Base-by-base conservation (phyloP, 345 rosid species). In the Syzygium grande region DNA sequence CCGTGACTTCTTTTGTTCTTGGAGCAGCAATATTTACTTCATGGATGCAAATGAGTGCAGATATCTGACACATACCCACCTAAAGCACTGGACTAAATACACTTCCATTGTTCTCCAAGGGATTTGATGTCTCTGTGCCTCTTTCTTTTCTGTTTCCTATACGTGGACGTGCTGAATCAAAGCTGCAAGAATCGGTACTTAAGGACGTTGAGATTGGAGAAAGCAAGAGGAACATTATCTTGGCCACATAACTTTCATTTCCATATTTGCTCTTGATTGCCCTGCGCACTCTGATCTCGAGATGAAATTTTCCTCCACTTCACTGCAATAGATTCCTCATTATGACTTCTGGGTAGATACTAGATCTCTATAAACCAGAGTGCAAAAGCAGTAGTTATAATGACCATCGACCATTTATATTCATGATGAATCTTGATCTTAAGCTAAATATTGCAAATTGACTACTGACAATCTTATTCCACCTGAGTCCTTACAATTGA, bases 271-370 rank as follows among this genome's bases (percentile, higher is more conserved):
- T 73, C 80, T 19, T 17, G 80, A 73, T 73, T 25, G 25, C 16
- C 49, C 49, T 34, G 80, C 49, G 11, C 49, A 73, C 25, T 34
- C 80, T 9, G 25, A 73, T 19, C 80, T 73, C 49, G 46, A 73
- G 80, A 34, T 73, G 46, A 54, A 87, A 12, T 38, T 84, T 78
- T 41, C 88, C 55, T 79, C 88, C 21, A 87, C 88, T 87, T 79
- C 85, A 79, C 23, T 38, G 51, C 85, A 87, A 73, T 34, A 19
- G 49, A 73, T 73, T 34, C 49, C 65, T 29, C 65, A 51, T 87
- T 38, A 84, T 83, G 86, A 63, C 79, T 83, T 63, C 21, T 84
- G 59, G 63, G 68, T 30, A 16, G 52, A 77, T 56, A 41, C 49
- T 86, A 53, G 19, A 51, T 46, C 58, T 46, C 80, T 58, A 53